Conservation (phyloP, 345 rosid species). For the Pseudoturritis turrita region DNA sequence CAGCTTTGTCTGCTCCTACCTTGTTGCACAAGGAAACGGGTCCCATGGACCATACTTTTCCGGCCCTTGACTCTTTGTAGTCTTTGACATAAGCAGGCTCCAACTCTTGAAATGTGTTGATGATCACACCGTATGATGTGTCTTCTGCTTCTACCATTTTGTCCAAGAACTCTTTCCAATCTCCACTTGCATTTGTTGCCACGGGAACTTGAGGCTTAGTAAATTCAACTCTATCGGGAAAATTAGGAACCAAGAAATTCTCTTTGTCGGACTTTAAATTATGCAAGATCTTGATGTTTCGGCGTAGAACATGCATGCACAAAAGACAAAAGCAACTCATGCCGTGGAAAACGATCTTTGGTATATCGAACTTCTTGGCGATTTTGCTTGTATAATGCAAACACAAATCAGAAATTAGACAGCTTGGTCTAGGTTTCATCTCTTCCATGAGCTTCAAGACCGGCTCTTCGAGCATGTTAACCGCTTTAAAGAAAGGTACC, state of each 20-base stretch:
- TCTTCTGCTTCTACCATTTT: background rate
- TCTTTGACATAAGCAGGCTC: conserved; percentile 30
- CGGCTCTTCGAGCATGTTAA: conserved; percentile 26
- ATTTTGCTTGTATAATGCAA: conserved; percentile 23
- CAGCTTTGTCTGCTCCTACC: conserved; percentile 19
- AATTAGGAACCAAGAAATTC: conserved; percentile 34
- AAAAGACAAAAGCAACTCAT: conserved; percentile 34
- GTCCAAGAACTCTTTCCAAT: conserved; percentile 13
- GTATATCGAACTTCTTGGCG: conserved; percentile 35
- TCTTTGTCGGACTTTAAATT: conserved; percentile 8
- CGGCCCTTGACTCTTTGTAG: conserved; percentile 18
- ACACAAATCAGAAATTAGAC: conserved; percentile 42
- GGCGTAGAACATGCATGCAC: conserved; percentile 4
- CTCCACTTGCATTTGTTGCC: background rate
- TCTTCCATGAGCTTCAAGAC: conserved; percentile 25
- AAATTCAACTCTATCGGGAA: conserved; percentile 41
- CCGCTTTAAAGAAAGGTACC: conserved; percentile 15
- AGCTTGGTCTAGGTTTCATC: conserved; percentile 38
- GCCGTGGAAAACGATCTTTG: conserved; percentile 42
- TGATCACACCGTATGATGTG: conserved; percentile 31
- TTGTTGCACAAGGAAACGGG: conserved; percentile 37
- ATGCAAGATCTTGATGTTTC: conserved; percentile 11
- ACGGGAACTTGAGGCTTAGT: conserved; percentile 16
- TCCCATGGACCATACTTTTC: conserved; percentile 43
- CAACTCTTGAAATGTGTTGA: conserved; percentile 40